A percentile compares a stretch with the other conserved stretches of the same genome.
phyloP scores from a whole-genome alignment of 1,284 basidiomycete species.

The Ceratorhiza oryzae-sativae region DNA sequence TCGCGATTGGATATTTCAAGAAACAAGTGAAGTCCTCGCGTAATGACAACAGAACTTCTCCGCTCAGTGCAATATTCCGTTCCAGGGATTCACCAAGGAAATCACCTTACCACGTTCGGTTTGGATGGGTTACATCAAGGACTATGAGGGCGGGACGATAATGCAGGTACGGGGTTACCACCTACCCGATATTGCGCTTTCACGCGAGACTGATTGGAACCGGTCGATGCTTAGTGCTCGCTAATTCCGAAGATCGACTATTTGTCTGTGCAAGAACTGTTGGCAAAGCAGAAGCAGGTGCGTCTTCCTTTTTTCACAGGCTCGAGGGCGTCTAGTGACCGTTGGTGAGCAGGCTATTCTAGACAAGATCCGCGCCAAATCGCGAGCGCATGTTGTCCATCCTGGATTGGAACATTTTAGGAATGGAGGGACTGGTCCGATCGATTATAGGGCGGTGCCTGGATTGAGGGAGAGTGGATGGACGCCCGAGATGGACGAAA shows the following conservation, averaged over 20 bases:
- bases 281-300: slow-evolving; percentile 83
- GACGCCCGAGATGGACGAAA: slow-evolving; percentile 84
- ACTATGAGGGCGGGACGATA: slow-evolving; percentile 99
- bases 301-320: slow-evolving; percentile 40
- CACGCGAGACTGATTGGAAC: slow-evolving; percentile 4
- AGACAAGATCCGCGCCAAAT: slow-evolving; percentile 87
- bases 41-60: slow-evolving; percentile 96
- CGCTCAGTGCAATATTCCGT: slow-evolving; percentile 70
- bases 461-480: slow-evolving; percentile 91
- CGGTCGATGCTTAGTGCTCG: slow-evolving; percentile 64
- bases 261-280: slow-evolving; percentile 78
- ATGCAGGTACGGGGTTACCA: slow-evolving; percentile 70
- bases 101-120: slow-evolving; percentile 88
- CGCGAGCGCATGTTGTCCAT: slow-evolving; percentile 87
- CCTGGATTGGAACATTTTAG: slow-evolving; percentile 83
- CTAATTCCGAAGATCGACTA: slow-evolving; percentile 94
- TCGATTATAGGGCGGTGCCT: slow-evolving; percentile 79
- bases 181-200: not conserved
- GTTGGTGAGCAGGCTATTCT: slow-evolving; percentile 67
- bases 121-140: slow-evolving; percentile 99
- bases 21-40: slow-evolving; percentile 80
- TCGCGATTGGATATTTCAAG: slow-evolving; percentile 96
- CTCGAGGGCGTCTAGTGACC: not conserved
- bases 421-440: slow-evolving; percentile 56
- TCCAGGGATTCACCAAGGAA: slow-evolving; percentile 91